Base-by-base conservation (phyloP, 2,329 filamentous ascomycete genomes). In the Orbilia javanica region DNA sequence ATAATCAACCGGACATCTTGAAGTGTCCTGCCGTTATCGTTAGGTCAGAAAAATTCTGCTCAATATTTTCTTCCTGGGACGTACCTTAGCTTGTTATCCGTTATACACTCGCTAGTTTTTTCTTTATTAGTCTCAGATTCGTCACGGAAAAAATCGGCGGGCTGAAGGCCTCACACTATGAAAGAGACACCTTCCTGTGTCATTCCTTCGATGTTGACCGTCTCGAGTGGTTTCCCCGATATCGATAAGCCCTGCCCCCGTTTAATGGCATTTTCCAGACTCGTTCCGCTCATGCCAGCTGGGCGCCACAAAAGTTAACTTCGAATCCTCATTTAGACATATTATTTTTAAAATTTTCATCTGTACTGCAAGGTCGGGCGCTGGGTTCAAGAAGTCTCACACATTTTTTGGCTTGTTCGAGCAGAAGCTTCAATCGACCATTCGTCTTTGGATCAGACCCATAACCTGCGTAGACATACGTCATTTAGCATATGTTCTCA, bases 241-340 rank as follows among this genome's bases (percentile, higher is more conserved):
- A 90, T 85, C 25, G 94, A 94, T 80, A 91, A 88, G 48, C 96
- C 95, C 83, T 97, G 94, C 1, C 96, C 96, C 55, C 94, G 90
- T 13, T 93, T 92, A 80, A 99, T 91, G 67, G 96, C 94, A 13
- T 88, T 87, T 84, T 98, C 94, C 81, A 98, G 97, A 1, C 89
- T 88, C 20, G 89, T 86, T 85, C 97, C 97, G 1, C 94, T 93
- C 57, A 97, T 91, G 80, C 92, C 92, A 76, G 90, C 91, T 88
- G 70, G 13, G 42, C 46, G 13, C 22, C n/a, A 48, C 20, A 20
- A 20, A 31, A 25, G 39, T 63, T 63, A 25, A 34, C 13, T 13
- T 18, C 25, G 4, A 36, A 55, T 15, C n/a, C n/a, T n/a, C n/a
- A n/a, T n/a, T n/a, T n/a, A n/a, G n/a, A n/a, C n/a, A n/a, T n/a